phyloP scores from a whole-genome alignment of 2,329 filamentous ascomycete species.

The Aureobasidium sp. region DNA sequence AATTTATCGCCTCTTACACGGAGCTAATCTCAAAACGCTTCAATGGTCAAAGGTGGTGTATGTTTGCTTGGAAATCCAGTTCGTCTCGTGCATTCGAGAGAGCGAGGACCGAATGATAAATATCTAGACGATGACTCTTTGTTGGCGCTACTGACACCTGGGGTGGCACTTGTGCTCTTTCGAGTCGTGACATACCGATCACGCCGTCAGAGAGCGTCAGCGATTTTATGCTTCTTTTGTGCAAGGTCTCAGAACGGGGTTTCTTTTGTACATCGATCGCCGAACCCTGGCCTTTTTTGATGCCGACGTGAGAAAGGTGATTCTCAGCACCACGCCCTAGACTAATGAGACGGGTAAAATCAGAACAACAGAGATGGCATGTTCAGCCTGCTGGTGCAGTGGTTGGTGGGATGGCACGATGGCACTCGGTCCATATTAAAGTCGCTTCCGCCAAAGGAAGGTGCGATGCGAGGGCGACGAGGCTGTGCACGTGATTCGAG shows the following conservation, averaged over 20 bases:
- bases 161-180: background rate
- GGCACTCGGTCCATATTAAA: background rate
- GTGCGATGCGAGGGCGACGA: background rate
- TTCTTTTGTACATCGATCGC: background rate
- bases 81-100: background rate
- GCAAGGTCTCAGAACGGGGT: background rate
- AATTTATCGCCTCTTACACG: background rate
- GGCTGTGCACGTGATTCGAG: background rate
- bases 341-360: background rate
- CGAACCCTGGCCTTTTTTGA: background rate
- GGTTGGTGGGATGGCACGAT: background rate
- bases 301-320: background rate
- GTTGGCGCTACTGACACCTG: background rate
- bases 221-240: background rate
- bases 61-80: constrained; percentile 2
- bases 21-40: constrained; percentile 5
- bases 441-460: background rate
- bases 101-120: background rate
- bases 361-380: background rate
- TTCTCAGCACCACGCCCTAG: background rate
- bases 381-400: background rate
- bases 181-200: constrained; percentile 1
- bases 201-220: background rate
- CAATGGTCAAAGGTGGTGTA: background rate
- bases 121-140: background rate